Evolutionary conservation across 2,329 filamentous ascomycete genomes (phyloP).

Genomic region (Sarocladium oryzae): DNA sequence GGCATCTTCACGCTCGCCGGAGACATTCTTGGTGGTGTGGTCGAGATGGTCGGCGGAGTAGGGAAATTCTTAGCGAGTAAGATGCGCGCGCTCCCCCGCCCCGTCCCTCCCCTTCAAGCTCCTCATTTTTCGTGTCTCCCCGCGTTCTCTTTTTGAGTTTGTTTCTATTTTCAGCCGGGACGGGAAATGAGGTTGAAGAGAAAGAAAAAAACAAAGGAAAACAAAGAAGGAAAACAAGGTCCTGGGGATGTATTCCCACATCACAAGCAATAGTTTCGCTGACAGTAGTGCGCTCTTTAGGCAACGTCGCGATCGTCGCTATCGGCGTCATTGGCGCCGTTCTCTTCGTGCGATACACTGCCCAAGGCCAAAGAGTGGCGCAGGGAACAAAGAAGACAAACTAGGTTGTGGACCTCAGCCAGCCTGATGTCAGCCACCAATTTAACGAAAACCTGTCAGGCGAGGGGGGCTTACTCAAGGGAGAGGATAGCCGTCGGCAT

Average conservation of each 20-base stretch:
- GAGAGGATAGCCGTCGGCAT: too few species aligned
- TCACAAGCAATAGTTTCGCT: too few species aligned
- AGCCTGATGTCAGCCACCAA: not conserved
- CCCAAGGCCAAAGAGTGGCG: slow-evolving; percentile 21
- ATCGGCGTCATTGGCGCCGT: slow-evolving; percentile 27
- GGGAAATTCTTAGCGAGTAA: slow-evolving; percentile 33
- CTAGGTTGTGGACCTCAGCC: slow-evolving; percentile 12
- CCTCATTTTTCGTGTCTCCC: too few species aligned
- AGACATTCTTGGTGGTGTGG: slow-evolving; percentile 28
- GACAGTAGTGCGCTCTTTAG: slow-evolving; percentile 14
- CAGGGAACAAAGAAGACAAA: slow-evolving; percentile 27
- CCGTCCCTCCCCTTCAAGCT: not conserved
- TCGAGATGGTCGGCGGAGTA: slow-evolving; percentile 31
- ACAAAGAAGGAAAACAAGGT: too few species aligned
- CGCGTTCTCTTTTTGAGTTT: not conserved
- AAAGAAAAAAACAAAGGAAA: too few species aligned
- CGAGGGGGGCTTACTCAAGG: too few species aligned
- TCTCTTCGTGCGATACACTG: slow-evolving; percentile 27
- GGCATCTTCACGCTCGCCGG: slow-evolving; percentile 29
- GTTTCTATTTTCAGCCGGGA: too few species aligned
- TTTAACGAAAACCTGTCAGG: too few species aligned
- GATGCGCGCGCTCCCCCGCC: too few species aligned
- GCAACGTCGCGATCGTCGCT: slow-evolving; percentile 28
- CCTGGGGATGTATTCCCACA: too few species aligned
- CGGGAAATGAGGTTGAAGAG: too few species aligned